Evolutionary conservation across 495 filamentous ascomycete species (phyloP).

Genomic region (Cladorrhinum samala): DNA sequence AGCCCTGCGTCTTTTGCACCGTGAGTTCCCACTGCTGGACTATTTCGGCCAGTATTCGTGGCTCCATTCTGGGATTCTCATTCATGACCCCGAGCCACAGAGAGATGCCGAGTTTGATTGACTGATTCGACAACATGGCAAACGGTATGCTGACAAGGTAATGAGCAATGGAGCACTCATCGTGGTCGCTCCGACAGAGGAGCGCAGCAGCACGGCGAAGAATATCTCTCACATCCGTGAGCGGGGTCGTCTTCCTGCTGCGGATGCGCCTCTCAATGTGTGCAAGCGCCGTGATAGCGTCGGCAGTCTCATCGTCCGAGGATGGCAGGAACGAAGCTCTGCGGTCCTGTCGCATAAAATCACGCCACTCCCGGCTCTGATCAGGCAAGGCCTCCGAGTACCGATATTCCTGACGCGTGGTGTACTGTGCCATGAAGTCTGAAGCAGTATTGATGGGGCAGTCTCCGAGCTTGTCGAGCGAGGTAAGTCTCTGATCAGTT

Average conservation of each 20-base stretch:
- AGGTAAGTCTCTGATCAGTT: slow-evolving; percentile 78
- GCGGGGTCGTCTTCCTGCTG: slow-evolving; percentile 58
- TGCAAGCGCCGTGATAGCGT: slow-evolving; percentile 53
- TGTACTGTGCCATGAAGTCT: slow-evolving; percentile 94
- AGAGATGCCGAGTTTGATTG: slow-evolving; percentile 90
- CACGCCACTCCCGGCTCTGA: slow-evolving; percentile 55
- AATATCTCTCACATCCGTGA: slow-evolving; percentile 69
- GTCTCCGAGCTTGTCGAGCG: slow-evolving; percentile 64
- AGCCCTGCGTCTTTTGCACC: slow-evolving; percentile 63
- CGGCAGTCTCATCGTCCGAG: slow-evolving; percentile 44
- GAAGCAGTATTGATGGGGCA: slow-evolving; percentile 81
- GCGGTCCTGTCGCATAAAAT: slow-evolving; percentile 47
- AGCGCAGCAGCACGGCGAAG: slow-evolving; percentile 78
- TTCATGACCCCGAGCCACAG: slow-evolving; percentile 96
- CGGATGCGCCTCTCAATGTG: slow-evolving; percentile 63
- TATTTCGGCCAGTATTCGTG: slow-evolving; percentile 75
- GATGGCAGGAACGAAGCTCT: slow-evolving; percentile 35
- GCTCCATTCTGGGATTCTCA: slow-evolving; percentile 83
- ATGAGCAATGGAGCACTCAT: slow-evolving; percentile 70
- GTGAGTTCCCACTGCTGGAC: slow-evolving; percentile 81
- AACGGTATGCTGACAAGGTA: slow-evolving; percentile 90
- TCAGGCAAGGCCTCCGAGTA: slow-evolving; percentile 65
- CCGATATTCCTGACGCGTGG: slow-evolving; percentile 90
- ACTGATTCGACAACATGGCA: slow-evolving; percentile 83
- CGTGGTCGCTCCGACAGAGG: slow-evolving; percentile 65